Percentiles rank a stretch among this genome's conserved stretches.
These are phyloP conservation scores for Phaeotremella fagi DNA, from an alignment of 768 basidiomycete species.

Conservation along the genomic window DNA sequence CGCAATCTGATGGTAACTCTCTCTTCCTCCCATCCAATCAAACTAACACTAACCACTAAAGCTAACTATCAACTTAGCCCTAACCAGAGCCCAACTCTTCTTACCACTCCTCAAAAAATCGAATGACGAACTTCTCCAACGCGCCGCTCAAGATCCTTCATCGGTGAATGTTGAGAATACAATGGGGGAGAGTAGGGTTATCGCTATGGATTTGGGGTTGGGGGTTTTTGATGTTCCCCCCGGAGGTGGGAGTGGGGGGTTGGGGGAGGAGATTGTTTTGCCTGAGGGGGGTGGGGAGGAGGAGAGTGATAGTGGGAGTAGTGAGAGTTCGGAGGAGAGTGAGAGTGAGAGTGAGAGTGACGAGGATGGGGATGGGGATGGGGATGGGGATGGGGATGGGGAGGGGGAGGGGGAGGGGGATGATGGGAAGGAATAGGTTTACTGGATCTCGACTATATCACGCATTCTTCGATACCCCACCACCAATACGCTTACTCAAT, in stretches of 20 bases:
- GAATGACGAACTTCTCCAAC: constrained; percentile 21
- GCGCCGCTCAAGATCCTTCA: constrained; percentile 18
- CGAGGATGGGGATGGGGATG: constrained; percentile 5
- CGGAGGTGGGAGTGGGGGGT: constrained; percentile 4
- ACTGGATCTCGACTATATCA: background rate
- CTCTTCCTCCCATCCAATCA: background rate
- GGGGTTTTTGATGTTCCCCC: constrained; percentile 30
- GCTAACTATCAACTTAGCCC: constrained; percentile 7
- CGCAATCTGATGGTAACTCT: constrained; percentile 21
- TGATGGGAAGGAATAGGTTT: background rate
- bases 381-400: constrained; percentile 1
- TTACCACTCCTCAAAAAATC: constrained; percentile 26
- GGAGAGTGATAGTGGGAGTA: background rate
- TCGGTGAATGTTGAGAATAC: constrained; percentile 34
- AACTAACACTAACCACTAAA: background rate
- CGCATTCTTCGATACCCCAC: background rate
- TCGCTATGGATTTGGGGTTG: constrained; percentile 39
- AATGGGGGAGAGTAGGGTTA: constrained; percentile 21
- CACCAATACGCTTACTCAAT: background rate
- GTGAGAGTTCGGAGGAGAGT: background rate
- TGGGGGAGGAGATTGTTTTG: constrained; percentile 25
- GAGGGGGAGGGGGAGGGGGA: background rate
- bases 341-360: constrained; percentile 3
- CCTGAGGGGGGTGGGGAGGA: background rate
- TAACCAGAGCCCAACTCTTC: constrained; percentile 29